These are phyloP conservation scores for Diddensiella santjacobensis DNA, from an alignment of 805 yeast genomes.

Conservation along the genomic window DNA sequence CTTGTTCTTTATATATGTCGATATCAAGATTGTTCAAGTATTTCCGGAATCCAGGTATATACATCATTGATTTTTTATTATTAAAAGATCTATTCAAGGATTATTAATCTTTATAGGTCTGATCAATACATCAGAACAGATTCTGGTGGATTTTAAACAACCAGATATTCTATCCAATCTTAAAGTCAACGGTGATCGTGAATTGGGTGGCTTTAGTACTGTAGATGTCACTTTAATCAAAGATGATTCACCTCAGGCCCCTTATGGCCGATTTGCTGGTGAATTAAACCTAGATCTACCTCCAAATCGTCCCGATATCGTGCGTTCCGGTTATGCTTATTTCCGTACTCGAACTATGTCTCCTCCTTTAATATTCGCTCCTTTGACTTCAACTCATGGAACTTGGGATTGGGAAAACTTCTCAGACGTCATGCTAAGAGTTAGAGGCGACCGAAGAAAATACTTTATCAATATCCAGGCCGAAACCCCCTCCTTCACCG, in stretches of 20 bases:
- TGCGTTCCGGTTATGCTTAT: conserved; percentile 73
- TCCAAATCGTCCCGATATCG: conserved; percentile 57
- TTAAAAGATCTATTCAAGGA: too few relatives aligned
- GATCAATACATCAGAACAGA: conserved; percentile 26
- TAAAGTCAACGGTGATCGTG: conserved; percentile 65
- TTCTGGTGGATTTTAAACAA: conserved; percentile 57
- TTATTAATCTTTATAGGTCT: not conserved
- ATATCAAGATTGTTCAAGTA: not conserved
- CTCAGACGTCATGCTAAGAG: conserved; percentile 61
- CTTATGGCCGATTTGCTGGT: conserved; percentile 65
- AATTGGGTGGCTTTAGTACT: conserved; percentile 75
- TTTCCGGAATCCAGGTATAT: not conserved
- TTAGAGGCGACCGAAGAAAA: conserved; percentile 69
- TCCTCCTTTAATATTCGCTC: conserved; percentile 22
- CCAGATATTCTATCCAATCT: conserved; percentile 44
- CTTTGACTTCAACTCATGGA: not conserved
- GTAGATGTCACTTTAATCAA: conserved; percentile 46
- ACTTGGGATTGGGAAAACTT: conserved; percentile 66
- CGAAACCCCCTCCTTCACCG: conserved; percentile 71
- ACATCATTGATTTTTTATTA: too few relatives aligned
- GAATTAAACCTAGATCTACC: conserved; percentile 65
- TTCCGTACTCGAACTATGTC: conserved; percentile 61
- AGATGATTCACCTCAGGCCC: conserved; percentile 24
- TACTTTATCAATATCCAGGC: conserved; percentile 80
- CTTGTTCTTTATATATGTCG: not conserved